A percentile compares a stretch with the other conserved stretches of the same genome.
These are phyloP conservation scores for Xerocomus nothofagi DNA, from an alignment of 1,284 basidiomycete genomes.

Conservation along the genomic window DNA sequence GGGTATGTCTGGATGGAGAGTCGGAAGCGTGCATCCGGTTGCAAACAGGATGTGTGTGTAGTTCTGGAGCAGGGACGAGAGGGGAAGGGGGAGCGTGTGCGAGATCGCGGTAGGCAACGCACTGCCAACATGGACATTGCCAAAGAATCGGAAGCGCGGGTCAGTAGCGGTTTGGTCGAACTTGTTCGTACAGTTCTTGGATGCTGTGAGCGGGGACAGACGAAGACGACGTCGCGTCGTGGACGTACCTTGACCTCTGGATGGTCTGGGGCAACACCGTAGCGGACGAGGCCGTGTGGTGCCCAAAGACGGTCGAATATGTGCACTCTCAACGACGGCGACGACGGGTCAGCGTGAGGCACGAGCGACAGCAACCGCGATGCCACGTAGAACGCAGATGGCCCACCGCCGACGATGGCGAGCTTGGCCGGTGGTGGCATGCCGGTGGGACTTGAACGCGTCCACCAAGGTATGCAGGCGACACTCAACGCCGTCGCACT, in stretches of 20 bases:
- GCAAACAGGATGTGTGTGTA: conserved; percentile 86
- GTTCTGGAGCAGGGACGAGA: conserved; percentile 57
- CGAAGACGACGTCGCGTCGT: not conserved
- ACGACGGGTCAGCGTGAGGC: conserved; percentile 42
- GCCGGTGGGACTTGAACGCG: not conserved
- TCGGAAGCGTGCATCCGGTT: conserved; percentile 73
- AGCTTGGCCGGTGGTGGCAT: conserved; percentile 51
- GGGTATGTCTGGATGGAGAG: conserved; percentile 52
- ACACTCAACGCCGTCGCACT: conserved; percentile 45
- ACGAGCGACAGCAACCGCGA: conserved; percentile 73
- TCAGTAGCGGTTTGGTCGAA: conserved; percentile 81
- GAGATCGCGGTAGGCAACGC: conserved; percentile 40
- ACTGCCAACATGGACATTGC: conserved; percentile 80
- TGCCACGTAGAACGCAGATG: conserved; percentile 94
- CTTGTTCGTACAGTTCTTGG: conserved; percentile 94
- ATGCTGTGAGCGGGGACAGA: conserved; percentile 11
- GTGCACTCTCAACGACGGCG: conserved; percentile 64
- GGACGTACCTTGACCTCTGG: conserved; percentile 91
- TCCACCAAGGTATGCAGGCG: conserved; percentile 44
- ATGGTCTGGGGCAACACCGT: conserved; percentile 98
- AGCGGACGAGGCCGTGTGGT: conserved; percentile 93
- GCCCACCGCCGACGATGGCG: conserved; percentile 87
- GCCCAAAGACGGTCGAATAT: conserved; percentile 93
- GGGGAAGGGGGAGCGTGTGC: conserved; percentile 54
- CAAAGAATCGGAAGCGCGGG: conserved; percentile 84